Conservation (phyloP, 306 rosid genomes). For the Rosa persica region DNA sequence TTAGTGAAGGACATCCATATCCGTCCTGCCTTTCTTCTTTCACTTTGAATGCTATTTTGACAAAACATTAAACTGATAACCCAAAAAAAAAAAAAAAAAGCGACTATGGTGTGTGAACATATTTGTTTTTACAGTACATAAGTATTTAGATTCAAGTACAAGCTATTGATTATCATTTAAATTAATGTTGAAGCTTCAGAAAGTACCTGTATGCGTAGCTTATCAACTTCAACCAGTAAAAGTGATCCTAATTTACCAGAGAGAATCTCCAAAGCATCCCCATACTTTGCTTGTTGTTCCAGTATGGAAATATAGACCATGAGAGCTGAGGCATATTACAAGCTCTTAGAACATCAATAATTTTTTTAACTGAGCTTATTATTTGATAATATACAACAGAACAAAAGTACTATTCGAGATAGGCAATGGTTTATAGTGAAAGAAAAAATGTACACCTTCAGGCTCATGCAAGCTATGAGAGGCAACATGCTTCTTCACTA, state of each 20-base stretch:
- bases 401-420: slow-evolving; percentile 8
- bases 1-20: neutral
- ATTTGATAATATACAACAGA: slow-evolving; percentile 1
- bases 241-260: slow-evolving; percentile 88
- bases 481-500: slow-evolving; percentile 87
- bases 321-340: slow-evolving; percentile 62
- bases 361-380: neutral
- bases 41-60: neutral
- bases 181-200: slow-evolving; percentile 27
- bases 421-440: slow-evolving; percentile 12
- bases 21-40: neutral
- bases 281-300: slow-evolving; percentile 93
- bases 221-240: slow-evolving; percentile 78
- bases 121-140: neutral
- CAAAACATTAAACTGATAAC: neutral
- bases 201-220: slow-evolving; percentile 89
- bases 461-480: slow-evolving; percentile 93
- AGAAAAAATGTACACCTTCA: slow-evolving; percentile 57
- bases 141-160: neutral
- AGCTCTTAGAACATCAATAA: slow-evolving; percentile 22
- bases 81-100: neutral
- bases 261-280: slow-evolving; percentile 90
- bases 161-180: neutral
- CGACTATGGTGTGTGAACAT: neutral
- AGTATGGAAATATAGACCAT: slow-evolving; percentile 81